Evolutionary conservation across 108 stramenopile genomes (phyloP), one percentile per base, ranked within the genome.

Genomic region (Epipyxis sp.): DNA sequence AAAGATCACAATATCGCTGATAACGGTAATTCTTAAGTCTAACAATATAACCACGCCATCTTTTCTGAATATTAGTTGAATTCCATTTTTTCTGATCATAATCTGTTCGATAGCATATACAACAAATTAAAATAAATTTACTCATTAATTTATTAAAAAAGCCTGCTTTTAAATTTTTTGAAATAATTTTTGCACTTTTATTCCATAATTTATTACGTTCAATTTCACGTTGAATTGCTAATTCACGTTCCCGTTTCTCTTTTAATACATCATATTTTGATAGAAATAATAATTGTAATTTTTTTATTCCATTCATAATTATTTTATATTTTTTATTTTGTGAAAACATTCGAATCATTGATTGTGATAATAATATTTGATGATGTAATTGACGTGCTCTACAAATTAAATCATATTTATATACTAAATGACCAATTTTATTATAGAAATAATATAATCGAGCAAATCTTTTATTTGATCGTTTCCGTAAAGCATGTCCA

Each of bases 91-190:
- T 16, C 6, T 65, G 30, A 37, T 65, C 61, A 29, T 37, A 65
- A 10, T 65, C 61, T 10, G 20, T 65, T 6, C 61, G 61, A 35
- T 29, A 29, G 25, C 34, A 65, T 10, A 65, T 37, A 65, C 61
- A 65, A 37, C 61, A 65, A 29, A 37, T 65, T 29, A 29, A 65
- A 32, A 65, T 65, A 37, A 65, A 65, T 37, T 29, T 29, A 29
- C 27, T 37, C 61, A 65, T 65, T 29, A 65, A 37, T 13, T 25
- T 3, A 37, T 65, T 65, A 3, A 3, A 65, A 6, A 65, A 37
- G 34, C 61, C 27, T 6, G 61, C 61, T 6, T 25, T 3, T 37
- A 65, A 65, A 37, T 65, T 65, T 29, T 32, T 29, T 37, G 20
- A 32, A 10, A 65, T 32, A 6, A 65, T 50, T 50, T 13, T 50